A percentile compares a stretch with the other conserved stretches of the same genome.
These are phyloP conservation scores for Penicillium sp. DNA, from an alignment of 2,329 filamentous ascomycete genomes.

Conservation along the genomic window DNA sequence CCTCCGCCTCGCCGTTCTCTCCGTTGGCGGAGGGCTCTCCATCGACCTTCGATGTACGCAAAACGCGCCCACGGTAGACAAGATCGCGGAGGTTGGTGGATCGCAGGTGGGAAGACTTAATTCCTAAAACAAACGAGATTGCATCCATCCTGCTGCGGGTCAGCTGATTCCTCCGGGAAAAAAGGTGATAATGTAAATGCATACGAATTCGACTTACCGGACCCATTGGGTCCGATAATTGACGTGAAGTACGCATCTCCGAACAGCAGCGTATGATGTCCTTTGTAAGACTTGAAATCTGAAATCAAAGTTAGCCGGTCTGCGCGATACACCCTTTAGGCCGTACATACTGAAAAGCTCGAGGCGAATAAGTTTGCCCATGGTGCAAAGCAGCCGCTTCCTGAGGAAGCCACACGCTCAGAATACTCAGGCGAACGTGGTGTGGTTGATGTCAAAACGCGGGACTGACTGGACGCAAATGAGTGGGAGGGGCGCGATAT, in stretches of 20 bases:
- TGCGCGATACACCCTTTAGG: conserved; percentile 4
- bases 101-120: conserved; percentile 96
- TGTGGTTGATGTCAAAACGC: conserved; percentile 13
- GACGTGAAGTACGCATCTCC: conserved; percentile 99
- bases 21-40: conserved; percentile 67
- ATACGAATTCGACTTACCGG: conserved; percentile 96
- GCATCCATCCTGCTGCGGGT: conserved; percentile 78
- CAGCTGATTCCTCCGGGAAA: conserved; percentile 10
- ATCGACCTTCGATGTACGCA: conserved; percentile 90
- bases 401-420: conserved; percentile 22
- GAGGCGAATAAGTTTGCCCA: conserved; percentile 95
- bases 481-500: conserved; percentile 26
- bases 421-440: conserved; percentile 3
- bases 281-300: conserved; percentile 99
- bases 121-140: conserved; percentile 97
- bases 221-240: conserved; percentile 99
- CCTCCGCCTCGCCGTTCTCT: conserved; percentile 62
- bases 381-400: conserved; percentile 51
- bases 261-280: conserved; percentile 89
- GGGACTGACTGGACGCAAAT: conserved; percentile 7
- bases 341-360: conserved; percentile 79
- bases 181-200: conserved; percentile 33
- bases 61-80: conserved; percentile 90
- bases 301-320: conserved; percentile 29
- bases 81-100: conserved; percentile 92